Base-by-base conservation (phyloP, 2,329 filamentous ascomycete genomes). In the Aspergillus glaucus region DNA sequence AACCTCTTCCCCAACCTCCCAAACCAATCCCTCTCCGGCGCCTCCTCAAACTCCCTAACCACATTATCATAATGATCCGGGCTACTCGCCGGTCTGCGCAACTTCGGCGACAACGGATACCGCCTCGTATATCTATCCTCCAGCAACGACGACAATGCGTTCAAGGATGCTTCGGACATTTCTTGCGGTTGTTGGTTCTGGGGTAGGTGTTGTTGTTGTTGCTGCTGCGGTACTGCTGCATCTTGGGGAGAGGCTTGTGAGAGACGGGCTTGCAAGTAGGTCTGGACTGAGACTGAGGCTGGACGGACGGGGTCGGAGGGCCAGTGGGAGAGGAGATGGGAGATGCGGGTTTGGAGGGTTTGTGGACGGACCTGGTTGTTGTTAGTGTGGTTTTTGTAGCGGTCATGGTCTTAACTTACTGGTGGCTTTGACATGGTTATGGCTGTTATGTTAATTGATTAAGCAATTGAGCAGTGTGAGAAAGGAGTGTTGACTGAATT, bases 71-170 rank as follows among this genome's bases (percentile, higher is more conserved):
- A 82, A 57, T 81, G 71, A 2, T 69, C 68, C 7, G 77, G 75
- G 44, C 75, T 73, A 53, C 74, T 79, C 3, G 66, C 66, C 1
- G 79, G 79, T 50, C 69, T 67, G 53, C 79, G 70, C 55, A 79
- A 57, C 15, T 62, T 65, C 17, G 69, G 59, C 1, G 76, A 65
- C 2, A 79, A 53, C 2, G 77, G 76, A 52, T 75, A 79, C 58
- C 72, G 59, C 34, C 75, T 77, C 43, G 65, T 68, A 57, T 81
- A 83, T 44, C 78, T 68, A 59, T 84, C 75, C 55, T 82, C 79
- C 2, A 85, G 67, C n/a, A 85, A 66, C 2, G 78, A 75, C 53
- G 79, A 81, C 1, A 84, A 73, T 4, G 79, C 80, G 56, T 82
- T 83, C 47, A 81, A 58, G 19, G 66, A 69, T n/a, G 65, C 51